Base-by-base conservation (phyloP, 352 stramenopile genomes). In the Globisporangium takayamanum region DNA sequence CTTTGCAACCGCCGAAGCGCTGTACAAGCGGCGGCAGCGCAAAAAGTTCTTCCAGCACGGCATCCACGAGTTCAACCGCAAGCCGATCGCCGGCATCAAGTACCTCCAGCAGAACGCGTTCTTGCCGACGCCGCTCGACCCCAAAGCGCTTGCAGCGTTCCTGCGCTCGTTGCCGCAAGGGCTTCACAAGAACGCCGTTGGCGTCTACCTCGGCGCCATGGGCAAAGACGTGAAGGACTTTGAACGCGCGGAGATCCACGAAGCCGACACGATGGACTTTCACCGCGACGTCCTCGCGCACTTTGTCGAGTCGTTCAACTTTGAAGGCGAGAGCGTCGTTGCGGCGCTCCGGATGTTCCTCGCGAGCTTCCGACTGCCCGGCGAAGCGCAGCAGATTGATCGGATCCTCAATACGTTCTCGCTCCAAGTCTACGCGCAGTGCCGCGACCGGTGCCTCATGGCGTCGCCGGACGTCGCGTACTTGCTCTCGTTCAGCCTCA, bases 31-130 rank as follows among this genome's bases (percentile, higher is more conserved):
- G 15, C 78, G 80, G 3, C 73, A 92, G 52, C 80, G 83, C 41
- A 94, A 94, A 50, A 86, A 89, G 49, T 78, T 87, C 41, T 92
- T 93, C 48, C 82, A 92, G 60, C 76, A 89, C 39, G 88, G 91
- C 2, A 94, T 97, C 49, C 64, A 89, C 51, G 74, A 92, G 53
- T 99, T 99, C 73, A 99, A 99, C 67, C 78, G 85, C 18, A 94
- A 94, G n/a, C 84, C 82, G 14, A 73, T 96, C 14, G 81, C 86
- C n/a, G 94, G 92, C 53, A 87, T 97, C 68, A 80, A 85, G 60
- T 92, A 91, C 50, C 69, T 94, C 37, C 78, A 94, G 57, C 73
- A 92, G 48, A 69, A 94, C 36, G 63, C 65, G 0, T 89, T 97
- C 49, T 41, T 97, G 14, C 84, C 86, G 10, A 81, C 84, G 1